Evolutionary conservation across 306 rosid species (phyloP).

Genomic region (Malus asiatica): DNA sequence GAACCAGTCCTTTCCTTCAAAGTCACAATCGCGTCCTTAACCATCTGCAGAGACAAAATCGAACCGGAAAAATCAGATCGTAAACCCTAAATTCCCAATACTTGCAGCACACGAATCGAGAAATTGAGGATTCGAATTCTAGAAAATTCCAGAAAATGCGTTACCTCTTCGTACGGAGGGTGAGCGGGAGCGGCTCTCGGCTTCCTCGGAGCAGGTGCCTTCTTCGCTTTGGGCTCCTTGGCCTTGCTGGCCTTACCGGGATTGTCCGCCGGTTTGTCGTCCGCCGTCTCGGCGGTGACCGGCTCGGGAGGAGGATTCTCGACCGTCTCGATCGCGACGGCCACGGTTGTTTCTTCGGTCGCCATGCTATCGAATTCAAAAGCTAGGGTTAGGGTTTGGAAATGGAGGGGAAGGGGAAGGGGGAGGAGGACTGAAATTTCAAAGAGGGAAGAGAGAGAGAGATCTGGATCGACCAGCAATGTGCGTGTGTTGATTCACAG

Average conservation of each 20-base stretch:
- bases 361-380: conserved; percentile 33
- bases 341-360: conserved; percentile 40
- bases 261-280: conserved; percentile 27
- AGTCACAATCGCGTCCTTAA: conserved; percentile 57
- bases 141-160: not conserved
- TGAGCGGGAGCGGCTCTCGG: conserved; percentile 41
- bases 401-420: not conserved
- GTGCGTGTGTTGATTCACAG: conserved; percentile 5
- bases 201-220: conserved; percentile 34
- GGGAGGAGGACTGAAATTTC: not conserved
- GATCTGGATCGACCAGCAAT: conserved; percentile 11
- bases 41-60: conserved; percentile 40
- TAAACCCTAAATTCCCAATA: not conserved
- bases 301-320: conserved; percentile 30
- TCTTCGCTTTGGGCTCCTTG: conserved; percentile 49
- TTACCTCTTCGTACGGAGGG: conserved; percentile 81
- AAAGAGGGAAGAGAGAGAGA: not conserved
- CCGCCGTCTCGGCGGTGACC: conserved; percentile 18
- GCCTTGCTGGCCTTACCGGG: conserved; percentile 36
- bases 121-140: not conserved
- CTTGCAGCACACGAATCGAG: not conserved
- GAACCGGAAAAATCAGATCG: not conserved
- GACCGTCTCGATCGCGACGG: conserved; percentile 2
- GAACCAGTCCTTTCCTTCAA: conserved; percentile 85
- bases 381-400: conserved; percentile 5